These are phyloP conservation scores for Vigna radiata DNA, from an alignment of 306 rosid genomes.

Conservation along the genomic window DNA sequence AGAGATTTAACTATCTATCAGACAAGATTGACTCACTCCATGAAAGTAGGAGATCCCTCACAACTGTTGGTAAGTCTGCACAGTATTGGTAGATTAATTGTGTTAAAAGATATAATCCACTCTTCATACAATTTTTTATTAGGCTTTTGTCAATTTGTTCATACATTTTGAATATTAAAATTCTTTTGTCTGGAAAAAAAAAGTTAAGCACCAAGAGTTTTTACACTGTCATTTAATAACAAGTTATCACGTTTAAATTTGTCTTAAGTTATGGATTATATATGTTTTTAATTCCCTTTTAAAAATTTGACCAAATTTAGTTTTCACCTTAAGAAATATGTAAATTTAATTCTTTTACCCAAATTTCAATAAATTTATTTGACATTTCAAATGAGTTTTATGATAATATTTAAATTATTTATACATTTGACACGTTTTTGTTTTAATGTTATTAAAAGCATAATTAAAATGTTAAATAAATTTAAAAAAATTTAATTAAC, in stretches of 20 bases:
- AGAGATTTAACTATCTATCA: slow-evolving; percentile 63
- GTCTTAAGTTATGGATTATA: neutral
- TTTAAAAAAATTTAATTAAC: too few species aligned
- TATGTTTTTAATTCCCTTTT: too few species aligned
- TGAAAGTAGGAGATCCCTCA: slow-evolving; percentile 85
- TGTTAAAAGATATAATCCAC: neutral
- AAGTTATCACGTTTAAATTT: neutral
- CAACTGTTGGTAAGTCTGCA: slow-evolving; percentile 79
- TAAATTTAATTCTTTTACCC: too few species aligned
- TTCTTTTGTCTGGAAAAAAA: neutral
- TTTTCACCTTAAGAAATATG: fast-evolving
- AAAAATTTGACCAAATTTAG: too few species aligned
- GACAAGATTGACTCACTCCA: slow-evolving; percentile 82
- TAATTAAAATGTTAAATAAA: too few species aligned
- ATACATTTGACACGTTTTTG: too few species aligned
- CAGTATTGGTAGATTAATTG: neutral
- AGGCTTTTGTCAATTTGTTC: neutral
- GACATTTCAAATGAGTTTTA: too few species aligned
- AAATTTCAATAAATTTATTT: too few species aligned
- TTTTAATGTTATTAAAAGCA: too few species aligned
- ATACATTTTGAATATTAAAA: neutral
- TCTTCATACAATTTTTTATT: neutral
- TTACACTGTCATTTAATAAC: neutral
- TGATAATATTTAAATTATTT: too few species aligned
- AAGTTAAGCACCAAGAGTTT: neutral